A percentile compares a stretch with the other conserved stretches of the same genome.
These are phyloP conservation scores for Leptomonas seymouri DNA, from an alignment of 208 protist species.

Conservation along the genomic window DNA sequence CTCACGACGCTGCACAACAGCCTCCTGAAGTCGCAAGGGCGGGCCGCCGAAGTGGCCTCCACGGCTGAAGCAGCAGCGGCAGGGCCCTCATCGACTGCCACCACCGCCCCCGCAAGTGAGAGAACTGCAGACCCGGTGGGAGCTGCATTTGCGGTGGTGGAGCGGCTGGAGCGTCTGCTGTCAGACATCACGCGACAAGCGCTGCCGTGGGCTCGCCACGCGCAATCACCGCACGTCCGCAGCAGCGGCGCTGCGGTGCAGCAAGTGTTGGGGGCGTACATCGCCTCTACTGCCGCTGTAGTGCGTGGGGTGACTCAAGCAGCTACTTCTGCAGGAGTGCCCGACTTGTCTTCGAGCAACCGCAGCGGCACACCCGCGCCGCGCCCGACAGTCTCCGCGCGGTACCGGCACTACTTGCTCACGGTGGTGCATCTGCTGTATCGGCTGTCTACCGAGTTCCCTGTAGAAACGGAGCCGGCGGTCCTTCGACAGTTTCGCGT, in stretches of 20 bases:
- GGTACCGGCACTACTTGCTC: conserved; percentile 52
- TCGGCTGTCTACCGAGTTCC: conserved; percentile 50
- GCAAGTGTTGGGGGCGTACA: conserved; percentile 61
- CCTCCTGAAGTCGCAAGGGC: conserved; percentile 35
- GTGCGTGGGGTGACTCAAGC: conserved; percentile 15
- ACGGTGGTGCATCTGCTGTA: conserved; percentile 67
- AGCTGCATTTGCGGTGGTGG: conserved; percentile 40
- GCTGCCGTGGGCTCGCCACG: conserved; percentile 38
- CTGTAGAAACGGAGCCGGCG: conserved; percentile 62
- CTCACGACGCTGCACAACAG: conserved; percentile 62
- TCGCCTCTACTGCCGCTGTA: conserved; percentile 42
- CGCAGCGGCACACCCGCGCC: conserved; percentile 2
- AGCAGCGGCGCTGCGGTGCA: conserved; percentile 50
- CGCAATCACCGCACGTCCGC: conserved; percentile 45
- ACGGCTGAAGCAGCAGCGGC: neutral
- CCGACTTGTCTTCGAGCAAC: neutral
- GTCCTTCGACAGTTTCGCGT: conserved; percentile 61
- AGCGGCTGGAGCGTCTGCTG: conserved; percentile 56
- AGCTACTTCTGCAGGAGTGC: neutral
- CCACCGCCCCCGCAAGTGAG: neutral
- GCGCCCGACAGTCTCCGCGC: conserved; percentile 10
- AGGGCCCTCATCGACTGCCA: neutral
- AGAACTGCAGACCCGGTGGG: conserved; percentile 2
- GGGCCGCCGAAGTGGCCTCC: neutral
- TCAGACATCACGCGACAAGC: conserved; percentile 37